Percentiles rank a stretch among this genome's conserved stretches.
Evolutionary conservation across 306 rosid species (phyloP).

Genomic region (Gastrolobium villosum): DNA sequence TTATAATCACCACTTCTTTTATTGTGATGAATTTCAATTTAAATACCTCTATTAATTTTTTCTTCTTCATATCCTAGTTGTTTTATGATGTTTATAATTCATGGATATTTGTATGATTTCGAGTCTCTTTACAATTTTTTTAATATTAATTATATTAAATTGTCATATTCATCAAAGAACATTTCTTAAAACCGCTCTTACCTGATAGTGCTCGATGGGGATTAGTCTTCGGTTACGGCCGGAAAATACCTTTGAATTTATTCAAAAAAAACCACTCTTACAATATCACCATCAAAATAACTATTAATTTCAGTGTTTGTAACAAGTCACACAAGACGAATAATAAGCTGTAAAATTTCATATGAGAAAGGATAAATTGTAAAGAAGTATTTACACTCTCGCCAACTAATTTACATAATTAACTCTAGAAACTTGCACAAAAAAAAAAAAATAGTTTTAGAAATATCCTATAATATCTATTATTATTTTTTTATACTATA

Average conservation of each 20-base stretch:
- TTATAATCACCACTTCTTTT: too few species aligned
- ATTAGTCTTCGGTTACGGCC: too few species aligned
- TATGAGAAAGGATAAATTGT: background rate
- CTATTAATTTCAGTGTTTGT: background rate
- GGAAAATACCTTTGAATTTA: too few species aligned
- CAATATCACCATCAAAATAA: background rate
- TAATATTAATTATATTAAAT: background rate
- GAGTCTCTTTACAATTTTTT: background rate
- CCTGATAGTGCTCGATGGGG: too few species aligned
- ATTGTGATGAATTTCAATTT: too few species aligned
- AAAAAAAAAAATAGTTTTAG: background rate
- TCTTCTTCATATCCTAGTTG: too few species aligned
- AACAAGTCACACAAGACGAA: background rate
- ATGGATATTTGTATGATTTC: slow-evolving; percentile 7
- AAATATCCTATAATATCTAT: background rate
- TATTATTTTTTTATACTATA: too few species aligned
- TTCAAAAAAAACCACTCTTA: too few species aligned
- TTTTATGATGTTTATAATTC: background rate
- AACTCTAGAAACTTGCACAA: too few species aligned
- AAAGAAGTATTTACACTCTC: background rate
- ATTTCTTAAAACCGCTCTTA: background rate
- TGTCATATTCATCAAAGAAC: background rate
- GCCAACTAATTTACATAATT: background rate
- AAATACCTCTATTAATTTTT: too few species aligned
- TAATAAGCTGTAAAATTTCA: background rate